A percentile compares a stretch with the other conserved stretches of the same genome.
phyloP scores from a whole-genome alignment of 352 stramenopile species.

The Peronosclerospora sorghi region DNA sequence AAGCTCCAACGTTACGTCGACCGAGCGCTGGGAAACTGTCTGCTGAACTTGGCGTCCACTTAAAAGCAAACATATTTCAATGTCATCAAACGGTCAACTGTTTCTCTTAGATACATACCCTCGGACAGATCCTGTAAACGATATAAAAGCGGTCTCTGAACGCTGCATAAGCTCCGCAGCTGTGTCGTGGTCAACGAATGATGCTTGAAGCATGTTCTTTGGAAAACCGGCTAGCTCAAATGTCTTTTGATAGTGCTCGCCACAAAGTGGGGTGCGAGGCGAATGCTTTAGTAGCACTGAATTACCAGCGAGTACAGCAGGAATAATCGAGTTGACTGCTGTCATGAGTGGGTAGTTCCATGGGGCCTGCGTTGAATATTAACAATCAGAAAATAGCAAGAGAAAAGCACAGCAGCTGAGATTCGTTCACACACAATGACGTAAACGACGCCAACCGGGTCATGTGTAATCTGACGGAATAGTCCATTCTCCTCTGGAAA shows the following conservation, averaged over 20 bases:
- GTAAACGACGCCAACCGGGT: slow-evolving; percentile 75
- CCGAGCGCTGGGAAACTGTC: slow-evolving; percentile 45
- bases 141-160: slow-evolving; percentile 62
- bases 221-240: slow-evolving; percentile 60
- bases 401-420: not conserved
- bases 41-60: slow-evolving; percentile 63
- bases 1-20: slow-evolving; percentile 74
- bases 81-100: slow-evolving; percentile 1
- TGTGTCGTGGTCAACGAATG: slow-evolving; percentile 54
- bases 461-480: slow-evolving; percentile 72
- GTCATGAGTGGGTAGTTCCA: slow-evolving; percentile 86
- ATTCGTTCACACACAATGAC: slow-evolving; percentile 44
- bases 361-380: slow-evolving; percentile 25
- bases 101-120: slow-evolving; percentile 24
- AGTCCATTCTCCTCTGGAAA: slow-evolving; percentile 53
- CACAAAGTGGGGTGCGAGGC: slow-evolving; percentile 64
- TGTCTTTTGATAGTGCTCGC: slow-evolving; percentile 61
- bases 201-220: slow-evolving; percentile 48
- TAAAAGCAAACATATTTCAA: not conserved
- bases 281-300: slow-evolving; percentile 75
- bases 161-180: slow-evolving; percentile 60
- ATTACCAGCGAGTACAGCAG: slow-evolving; percentile 72
- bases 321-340: slow-evolving; percentile 79
- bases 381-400: slow-evolving; percentile 4
- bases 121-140: slow-evolving; percentile 73